These are phyloP conservation scores for Coemansia javaensis DNA, from an alignment of 192 early-diverging fungal species.

Conservation along the genomic window DNA sequence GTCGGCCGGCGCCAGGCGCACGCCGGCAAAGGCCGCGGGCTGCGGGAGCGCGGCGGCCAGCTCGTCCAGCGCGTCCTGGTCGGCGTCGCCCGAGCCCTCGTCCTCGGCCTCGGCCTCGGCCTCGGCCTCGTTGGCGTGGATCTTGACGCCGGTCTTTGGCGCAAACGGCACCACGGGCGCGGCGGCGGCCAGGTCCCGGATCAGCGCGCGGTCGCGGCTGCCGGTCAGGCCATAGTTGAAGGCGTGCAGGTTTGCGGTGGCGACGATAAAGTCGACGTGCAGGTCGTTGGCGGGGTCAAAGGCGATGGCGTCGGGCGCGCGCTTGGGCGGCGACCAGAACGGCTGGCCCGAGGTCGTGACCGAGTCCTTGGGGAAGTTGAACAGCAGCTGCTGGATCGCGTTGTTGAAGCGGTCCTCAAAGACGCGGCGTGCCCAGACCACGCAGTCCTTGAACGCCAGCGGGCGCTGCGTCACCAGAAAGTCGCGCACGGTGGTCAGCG, in stretches of 20 bases:
- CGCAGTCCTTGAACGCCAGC: slow-evolving; percentile 83
- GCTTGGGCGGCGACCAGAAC: slow-evolving; percentile 98
- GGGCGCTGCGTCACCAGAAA: slow-evolving; percentile 78
- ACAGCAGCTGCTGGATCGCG: slow-evolving; percentile 89
- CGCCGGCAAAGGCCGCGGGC: slow-evolving; percentile 73
- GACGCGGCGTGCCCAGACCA: slow-evolving; percentile 83
- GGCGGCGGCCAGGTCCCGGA: slow-evolving; percentile 56
- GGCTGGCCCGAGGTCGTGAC: slow-evolving; percentile 78
- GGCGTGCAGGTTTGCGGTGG: slow-evolving; percentile 90
- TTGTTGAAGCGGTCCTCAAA: slow-evolving; percentile 95
- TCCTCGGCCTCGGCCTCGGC: slow-evolving; percentile 37
- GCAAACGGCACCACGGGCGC: slow-evolving; percentile 75
- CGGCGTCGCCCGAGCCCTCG: slow-evolving; percentile 18
- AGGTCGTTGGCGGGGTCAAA: slow-evolving; percentile 67
- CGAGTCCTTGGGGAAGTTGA: slow-evolving; percentile 95
- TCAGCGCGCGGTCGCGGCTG: slow-evolving; percentile 66
- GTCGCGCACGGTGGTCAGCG: slow-evolving; percentile 67
- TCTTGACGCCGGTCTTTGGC: slow-evolving; percentile 91
- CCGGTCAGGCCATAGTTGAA: slow-evolving; percentile 94
- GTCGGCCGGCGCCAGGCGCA: slow-evolving; percentile 83
- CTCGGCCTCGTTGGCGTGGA: slow-evolving; percentile 92
- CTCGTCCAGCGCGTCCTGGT: slow-evolving; percentile 55
- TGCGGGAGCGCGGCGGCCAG: slow-evolving; percentile 68
- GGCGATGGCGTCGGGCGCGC: slow-evolving; percentile 75
- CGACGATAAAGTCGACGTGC: slow-evolving; percentile 88